Evolutionary conservation across 768 basidiomycete species (phyloP).

Genomic region (Sarcodon sp.): DNA sequence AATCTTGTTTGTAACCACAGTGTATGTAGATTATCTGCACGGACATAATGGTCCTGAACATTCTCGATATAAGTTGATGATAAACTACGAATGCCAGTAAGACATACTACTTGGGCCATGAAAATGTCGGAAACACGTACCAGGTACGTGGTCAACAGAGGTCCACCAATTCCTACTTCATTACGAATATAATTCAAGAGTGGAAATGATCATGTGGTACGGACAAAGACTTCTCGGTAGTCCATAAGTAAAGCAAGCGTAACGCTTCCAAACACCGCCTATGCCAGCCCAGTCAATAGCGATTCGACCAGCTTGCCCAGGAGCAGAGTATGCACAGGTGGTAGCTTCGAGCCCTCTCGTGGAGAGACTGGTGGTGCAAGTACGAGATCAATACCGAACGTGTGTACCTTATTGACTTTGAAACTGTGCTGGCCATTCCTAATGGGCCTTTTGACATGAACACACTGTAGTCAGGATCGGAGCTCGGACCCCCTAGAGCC

Average conservation of each 20-base stretch:
- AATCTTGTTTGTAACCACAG: too few species aligned
- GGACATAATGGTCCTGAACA: constrained; percentile 57
- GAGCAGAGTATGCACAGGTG: constrained; percentile 42
- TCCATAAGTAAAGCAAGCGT: constrained; percentile 61
- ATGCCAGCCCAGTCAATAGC: constrained; percentile 61
- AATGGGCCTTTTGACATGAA: too few species aligned
- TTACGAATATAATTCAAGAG: constrained; percentile 10
- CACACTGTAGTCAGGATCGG: too few species aligned
- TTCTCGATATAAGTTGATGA: background rate
- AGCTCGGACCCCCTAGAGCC: too few species aligned
- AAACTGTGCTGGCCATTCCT: too few species aligned
- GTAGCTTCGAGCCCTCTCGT: constrained; percentile 35
- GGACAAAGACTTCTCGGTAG: too few species aligned
- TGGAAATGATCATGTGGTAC: too few species aligned
- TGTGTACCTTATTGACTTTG: too few species aligned
- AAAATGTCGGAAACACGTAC: constrained; percentile 14
- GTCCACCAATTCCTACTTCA: constrained; percentile 63
- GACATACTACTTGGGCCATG: constrained; percentile 47
- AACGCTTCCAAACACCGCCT: constrained; percentile 59
- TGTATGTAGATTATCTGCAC: constrained; percentile 2
- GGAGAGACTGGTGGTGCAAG: constrained; percentile 24
- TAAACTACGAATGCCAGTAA: background rate
- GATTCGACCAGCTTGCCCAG: constrained; percentile 19
- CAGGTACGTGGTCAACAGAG: constrained; percentile 42
- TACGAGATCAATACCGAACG: constrained; percentile 7